phyloP scores from a whole-genome alignment of 192 early-diverging fungal species.

The Backusella westeae region DNA sequence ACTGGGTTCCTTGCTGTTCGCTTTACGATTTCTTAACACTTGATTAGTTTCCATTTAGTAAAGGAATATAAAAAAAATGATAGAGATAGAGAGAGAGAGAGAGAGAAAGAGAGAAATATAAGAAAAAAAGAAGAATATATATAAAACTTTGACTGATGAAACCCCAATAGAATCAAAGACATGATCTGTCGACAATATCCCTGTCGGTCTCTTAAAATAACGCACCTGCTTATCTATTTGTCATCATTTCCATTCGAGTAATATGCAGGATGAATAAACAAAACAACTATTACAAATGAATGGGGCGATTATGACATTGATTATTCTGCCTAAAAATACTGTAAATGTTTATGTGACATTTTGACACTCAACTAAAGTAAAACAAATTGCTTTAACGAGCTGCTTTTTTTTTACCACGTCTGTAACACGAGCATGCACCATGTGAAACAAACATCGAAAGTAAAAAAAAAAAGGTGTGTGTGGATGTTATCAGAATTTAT shows the following conservation, averaged over 20 bases:
- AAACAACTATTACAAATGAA: background rate
- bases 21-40: background rate
- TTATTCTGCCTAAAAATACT: background rate
- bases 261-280: background rate
- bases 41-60: background rate
- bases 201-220: background rate
- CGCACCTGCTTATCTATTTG: background rate
- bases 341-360: background rate
- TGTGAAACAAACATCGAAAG: background rate
- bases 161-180: background rate
- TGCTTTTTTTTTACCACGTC: background rate
- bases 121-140: background rate
- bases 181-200: background rate
- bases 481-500: background rate
- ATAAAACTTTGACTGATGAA: background rate
- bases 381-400: background rate
- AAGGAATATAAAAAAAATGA: background rate
- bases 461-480: background rate
- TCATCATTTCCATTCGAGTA: background rate
- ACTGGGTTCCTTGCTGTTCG: background rate
- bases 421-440: background rate
- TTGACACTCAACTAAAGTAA: background rate
- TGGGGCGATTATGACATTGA: background rate
- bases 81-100: background rate
- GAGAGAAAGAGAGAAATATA: background rate